Evolutionary conservation across 177 flowering plant species (phyloP).

Genomic region (Telopea speciosissima): DNA sequence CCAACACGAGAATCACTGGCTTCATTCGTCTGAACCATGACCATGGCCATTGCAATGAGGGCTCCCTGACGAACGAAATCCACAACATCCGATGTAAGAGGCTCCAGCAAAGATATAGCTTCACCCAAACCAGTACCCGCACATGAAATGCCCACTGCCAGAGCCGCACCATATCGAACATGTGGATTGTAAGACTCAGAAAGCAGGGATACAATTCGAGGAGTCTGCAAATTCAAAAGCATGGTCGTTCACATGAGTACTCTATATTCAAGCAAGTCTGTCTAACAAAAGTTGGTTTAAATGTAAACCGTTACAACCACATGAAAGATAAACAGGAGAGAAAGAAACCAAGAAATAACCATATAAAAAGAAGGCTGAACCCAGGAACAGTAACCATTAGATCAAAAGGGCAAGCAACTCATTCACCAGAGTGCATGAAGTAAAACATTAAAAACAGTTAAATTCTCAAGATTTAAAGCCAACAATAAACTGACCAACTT

Average conservation of each 20-base stretch:
- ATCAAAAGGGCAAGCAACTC: no score
- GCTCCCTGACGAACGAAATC: slow-evolving; percentile 99
- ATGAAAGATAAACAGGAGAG: neutral
- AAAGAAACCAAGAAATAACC: neutral
- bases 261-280: neutral
- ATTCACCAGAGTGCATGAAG: neutral
- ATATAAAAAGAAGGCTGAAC: neutral
- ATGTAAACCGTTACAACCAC: neutral
- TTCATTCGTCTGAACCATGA: slow-evolving; percentile 96
- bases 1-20: slow-evolving; percentile 97
- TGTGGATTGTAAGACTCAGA: slow-evolving; percentile 99
- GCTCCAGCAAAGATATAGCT: slow-evolving; percentile 96
- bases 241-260: neutral
- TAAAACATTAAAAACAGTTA: neutral
- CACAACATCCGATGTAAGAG: slow-evolving; percentile 94
- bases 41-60: slow-evolving; percentile 99
- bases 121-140: slow-evolving; percentile 99
- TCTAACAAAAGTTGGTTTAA: neutral
- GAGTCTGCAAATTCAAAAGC: slow-evolving; percentile 57
- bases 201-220: slow-evolving; percentile 87
- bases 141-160: slow-evolving; percentile 98
- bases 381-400: neutral
- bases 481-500: neutral
- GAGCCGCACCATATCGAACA: slow-evolving; percentile 97
- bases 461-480: neutral